Base-by-base conservation (phyloP, 371 early-diverging fungal genomes). In the Mucor saturninus region DNA sequence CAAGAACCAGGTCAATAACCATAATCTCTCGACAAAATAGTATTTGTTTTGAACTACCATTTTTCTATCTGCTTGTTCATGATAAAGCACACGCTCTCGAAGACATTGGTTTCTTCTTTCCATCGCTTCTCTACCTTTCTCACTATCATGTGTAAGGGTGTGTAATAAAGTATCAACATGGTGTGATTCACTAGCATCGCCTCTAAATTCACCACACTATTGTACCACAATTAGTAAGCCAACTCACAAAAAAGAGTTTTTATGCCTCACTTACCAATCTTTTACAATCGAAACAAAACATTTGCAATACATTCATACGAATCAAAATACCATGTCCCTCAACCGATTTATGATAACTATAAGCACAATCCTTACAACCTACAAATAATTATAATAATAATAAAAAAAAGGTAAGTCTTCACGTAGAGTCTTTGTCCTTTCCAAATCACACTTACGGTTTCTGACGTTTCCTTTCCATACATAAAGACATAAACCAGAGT, bases 291-390 rank as follows among this genome's bases (percentile, higher is more conserved):
- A 76, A 81, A 29, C 81, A 81, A 46, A 63, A 81, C 63, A 81
- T 67, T 61, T 81, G 81, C 14, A 81, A 61, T 3, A 74, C 72
- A 28, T 74, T 72, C 62, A 76, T 74, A 48, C 81, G 76, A 31
- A 81, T 53, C 21, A 81, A 50, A 8, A 81, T 81, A 43, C 81
- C 81, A 52, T 76, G 78, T 2, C 78, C 73, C 21, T 73, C 69
- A 0, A 59, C 68, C 26, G 71, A 58, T 52, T 71, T 68, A 56
- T 81, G 81, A 52, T 68, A 77, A 61, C 64, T 64, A 55, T 81
- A 81, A 4, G 76, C 71, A 54, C 81, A 81, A 38, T 81, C 81
- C 29, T 72, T 67, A 56, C 81, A 81, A 15, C 77, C 77, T 79
- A 56, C 50, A 11, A 7, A 28, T 28, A 54, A 45, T 26, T 26